phyloP scores from a whole-genome alignment of 306 rosid genomes.

The Prunus padus region DNA sequence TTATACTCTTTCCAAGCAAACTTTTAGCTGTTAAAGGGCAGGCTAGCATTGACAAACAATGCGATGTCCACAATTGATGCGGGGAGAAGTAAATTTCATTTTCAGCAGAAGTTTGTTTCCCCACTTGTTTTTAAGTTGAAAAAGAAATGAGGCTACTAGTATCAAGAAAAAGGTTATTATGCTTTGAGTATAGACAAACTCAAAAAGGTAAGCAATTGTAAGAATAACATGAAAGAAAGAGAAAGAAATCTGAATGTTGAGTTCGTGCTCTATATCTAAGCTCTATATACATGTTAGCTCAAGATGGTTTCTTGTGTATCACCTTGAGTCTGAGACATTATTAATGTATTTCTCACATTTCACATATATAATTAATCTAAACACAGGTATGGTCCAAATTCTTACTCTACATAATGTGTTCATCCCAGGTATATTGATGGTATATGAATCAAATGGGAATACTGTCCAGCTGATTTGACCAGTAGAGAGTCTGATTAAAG shows the following conservation, averaged over 20 bases:
- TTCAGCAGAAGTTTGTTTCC: neutral
- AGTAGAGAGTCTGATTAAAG: neutral
- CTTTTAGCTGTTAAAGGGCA: neutral
- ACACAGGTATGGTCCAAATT: neutral
- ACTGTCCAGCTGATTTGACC: neutral
- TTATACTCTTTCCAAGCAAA: slow-evolving; percentile 34
- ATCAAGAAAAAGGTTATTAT: neutral
- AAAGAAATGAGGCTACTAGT: slow-evolving; percentile 1
- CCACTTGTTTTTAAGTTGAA: neutral
- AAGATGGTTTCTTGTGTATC: neutral
- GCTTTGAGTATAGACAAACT: neutral
- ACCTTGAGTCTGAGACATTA: neutral
- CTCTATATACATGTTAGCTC: neutral
- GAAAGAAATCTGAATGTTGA: neutral
- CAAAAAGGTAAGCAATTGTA: neutral
- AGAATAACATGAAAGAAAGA: neutral
- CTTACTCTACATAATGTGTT: neutral
- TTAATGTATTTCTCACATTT: neutral
- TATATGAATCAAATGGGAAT: neutral
- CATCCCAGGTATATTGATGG: too few species aligned
- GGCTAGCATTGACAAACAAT: neutral
- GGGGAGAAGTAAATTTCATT: neutral
- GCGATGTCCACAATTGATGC: neutral
- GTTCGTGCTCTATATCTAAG: neutral
- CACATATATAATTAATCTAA: neutral